Evolutionary conservation across 768 basidiomycete species (phyloP), one percentile per base, ranked within the genome.

Genomic region (Phylloporus sp.): DNA sequence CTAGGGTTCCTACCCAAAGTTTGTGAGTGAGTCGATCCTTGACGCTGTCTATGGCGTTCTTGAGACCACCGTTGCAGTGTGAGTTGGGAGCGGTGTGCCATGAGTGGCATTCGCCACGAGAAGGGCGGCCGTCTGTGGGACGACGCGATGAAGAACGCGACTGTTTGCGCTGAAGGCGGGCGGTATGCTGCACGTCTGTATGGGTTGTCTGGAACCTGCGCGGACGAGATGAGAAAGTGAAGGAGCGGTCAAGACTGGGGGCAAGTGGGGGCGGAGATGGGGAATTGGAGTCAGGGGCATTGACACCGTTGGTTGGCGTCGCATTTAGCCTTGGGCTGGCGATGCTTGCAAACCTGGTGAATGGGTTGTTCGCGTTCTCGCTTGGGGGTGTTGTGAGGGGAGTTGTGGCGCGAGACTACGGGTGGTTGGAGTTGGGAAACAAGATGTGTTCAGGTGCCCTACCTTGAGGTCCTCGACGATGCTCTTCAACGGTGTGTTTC

Each of bases 401-500:
- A 26, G 68, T 72, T 36, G 66, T 73, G 58, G 56, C 68, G 50
- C 74, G 83, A 54, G 69, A 70, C 68, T 70, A 44, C 0, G 24
- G 34, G 38, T 20, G 36, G 2, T 13, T 6, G 53, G 44, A 52
- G 50, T 16, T 2, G 45, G 45, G 32, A 49, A 38, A 16, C 3
- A 16, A 6, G 28, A 10, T 1, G 13, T 1, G 18, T 13, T 31
- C 16, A 44, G 16, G 47, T n/a, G 29, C 6, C 69, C 13, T 50
- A 81, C 83, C 74, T 85, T 87, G 48, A 91, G 76, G 69, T 91
- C 89, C 5, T 91, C 88, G 42, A 91, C 85, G 56, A 91, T 90
- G 56, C 87, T 87, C 68, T 73, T 79, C 48, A 85, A 64, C 3
- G 81, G 81, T 0, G 15, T 24, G 29, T 29, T 59, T 31, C 51